phyloP scores from a whole-genome alignment of 345 rosid genomes.

The Eucalyptus dawsonii region DNA sequence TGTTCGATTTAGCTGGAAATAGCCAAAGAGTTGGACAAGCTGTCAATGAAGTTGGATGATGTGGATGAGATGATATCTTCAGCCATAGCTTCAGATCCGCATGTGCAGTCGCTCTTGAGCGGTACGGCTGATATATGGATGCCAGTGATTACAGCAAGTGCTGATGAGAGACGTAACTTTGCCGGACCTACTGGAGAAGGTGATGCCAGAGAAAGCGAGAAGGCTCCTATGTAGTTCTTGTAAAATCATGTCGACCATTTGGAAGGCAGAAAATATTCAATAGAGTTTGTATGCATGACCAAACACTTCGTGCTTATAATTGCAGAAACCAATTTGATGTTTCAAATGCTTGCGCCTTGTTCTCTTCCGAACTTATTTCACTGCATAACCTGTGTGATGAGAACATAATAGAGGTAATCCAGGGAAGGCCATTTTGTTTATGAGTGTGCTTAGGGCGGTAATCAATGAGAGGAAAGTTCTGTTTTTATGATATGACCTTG shows the following conservation, averaged over 20 bases:
- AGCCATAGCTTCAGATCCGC: slow-evolving; percentile 57
- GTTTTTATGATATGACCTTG: neutral
- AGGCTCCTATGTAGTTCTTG: neutral
- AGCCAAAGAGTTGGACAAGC: slow-evolving; percentile 70
- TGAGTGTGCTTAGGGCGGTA: neutral
- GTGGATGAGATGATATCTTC: slow-evolving; percentile 84
- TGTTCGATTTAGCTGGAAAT: slow-evolving; percentile 39
- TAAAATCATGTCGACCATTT: neutral
- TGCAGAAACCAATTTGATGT: neutral
- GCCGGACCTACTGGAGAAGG: slow-evolving; percentile 20
- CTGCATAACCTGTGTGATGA: neutral
- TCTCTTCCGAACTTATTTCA: neutral
- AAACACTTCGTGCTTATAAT: neutral
- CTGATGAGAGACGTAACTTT: slow-evolving; percentile 58
- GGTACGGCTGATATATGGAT: slow-evolving; percentile 72
- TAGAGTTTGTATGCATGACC: neutral
- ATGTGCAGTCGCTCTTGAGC: slow-evolving; percentile 61
- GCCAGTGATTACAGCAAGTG: slow-evolving; percentile 79
- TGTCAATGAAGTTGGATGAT: slow-evolving; percentile 65
- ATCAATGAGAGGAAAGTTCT: neutral
- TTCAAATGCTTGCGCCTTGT: neutral
- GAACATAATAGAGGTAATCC: neutral
- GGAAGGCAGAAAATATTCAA: neutral
- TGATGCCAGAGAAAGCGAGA: neutral
- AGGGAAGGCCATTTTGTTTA: neutral